Evolutionary conservation across 495 filamentous ascomycete genomes (phyloP), one percentile per base, ranked within the genome.

Genomic region (Podospora tetraspora): DNA sequence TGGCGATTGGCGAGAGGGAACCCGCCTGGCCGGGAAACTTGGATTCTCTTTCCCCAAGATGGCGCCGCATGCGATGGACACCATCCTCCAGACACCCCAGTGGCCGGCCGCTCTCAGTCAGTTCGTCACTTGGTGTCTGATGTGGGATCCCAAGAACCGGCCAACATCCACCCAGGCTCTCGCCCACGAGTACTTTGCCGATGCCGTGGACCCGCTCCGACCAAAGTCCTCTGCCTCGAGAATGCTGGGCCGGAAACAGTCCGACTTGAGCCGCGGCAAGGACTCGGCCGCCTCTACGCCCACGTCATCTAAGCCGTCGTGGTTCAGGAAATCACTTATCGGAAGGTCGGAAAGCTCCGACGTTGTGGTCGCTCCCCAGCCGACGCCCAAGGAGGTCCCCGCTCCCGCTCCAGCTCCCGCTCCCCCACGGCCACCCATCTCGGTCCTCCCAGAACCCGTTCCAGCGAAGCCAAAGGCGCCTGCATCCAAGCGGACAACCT

Each of bases 11-110:
- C 91, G 91, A 73, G 96, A 99, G 71, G 96, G 96, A 43, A 92
- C 92, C 66, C 87, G 91, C 29, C 80, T 99, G 67, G 96, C 96
- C 56, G 91, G 94, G 66, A 97, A 97, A 82, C 86, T 99, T 61
- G 96, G 96, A 25, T 99, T 99, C 76, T 96, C 94, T 0, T 99
- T 99, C 81, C 96, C 96, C 62, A 98, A 95, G 90, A 99, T 99
- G 96, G 93, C 95, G 57, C 96, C 96, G 23, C 94, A 97, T 75
- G 87, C 94, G 6, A 95, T 99, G 91, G 95, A 97, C 69, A 92
- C 91, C 29, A 96, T 98, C 70, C 85, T 98, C 6, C 92, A 92
- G 70, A 73, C 90, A 5, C 93, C 96, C 16, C 91, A 95, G 75
- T 99, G 96, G 96, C 95, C 96, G 4, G 81, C 88, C 1, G 91